These are phyloP conservation scores for Huntiella abstrusa DNA, from an alignment of 2,329 filamentous ascomycete genomes.

Conservation along the genomic window DNA sequence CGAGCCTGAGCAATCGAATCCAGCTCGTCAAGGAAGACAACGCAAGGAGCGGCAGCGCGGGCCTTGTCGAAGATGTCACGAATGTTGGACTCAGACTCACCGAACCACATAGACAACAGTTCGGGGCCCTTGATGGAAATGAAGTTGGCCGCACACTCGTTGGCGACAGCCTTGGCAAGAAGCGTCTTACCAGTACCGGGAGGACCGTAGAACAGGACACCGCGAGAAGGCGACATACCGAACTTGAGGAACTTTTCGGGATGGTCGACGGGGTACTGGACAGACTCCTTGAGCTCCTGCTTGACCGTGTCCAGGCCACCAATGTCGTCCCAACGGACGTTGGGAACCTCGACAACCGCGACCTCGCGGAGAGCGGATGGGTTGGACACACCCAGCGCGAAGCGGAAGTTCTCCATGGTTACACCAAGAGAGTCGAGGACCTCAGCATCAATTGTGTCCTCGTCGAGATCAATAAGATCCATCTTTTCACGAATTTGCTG, in stretches of 20 bases:
- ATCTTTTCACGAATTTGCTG: slow-evolving; percentile 99
- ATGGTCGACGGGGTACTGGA: slow-evolving; percentile 98
- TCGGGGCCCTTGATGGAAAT: slow-evolving; percentile 98
- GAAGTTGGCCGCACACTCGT: slow-evolving; percentile 98
- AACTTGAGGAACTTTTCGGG: slow-evolving; percentile 99
- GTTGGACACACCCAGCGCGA: slow-evolving; percentile 93
- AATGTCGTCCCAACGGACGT: slow-evolving; percentile 98
- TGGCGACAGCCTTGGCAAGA: slow-evolving; percentile 97
- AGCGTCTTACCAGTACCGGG: slow-evolving; percentile 99
- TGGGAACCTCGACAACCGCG: slow-evolving; percentile 96
- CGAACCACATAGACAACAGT: slow-evolving; percentile 99
- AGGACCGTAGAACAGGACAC: slow-evolving; percentile 96
- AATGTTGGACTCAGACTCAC: slow-evolving; percentile 99
- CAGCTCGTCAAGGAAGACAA: slow-evolving; percentile 96
- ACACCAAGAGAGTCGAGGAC: slow-evolving; percentile 95
- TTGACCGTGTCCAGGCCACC: slow-evolving; percentile 97
- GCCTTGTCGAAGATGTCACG: slow-evolving; percentile 99
- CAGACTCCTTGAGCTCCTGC: slow-evolving; percentile 96
- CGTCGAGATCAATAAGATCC: slow-evolving; percentile 96
- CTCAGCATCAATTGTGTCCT: slow-evolving; percentile 97
- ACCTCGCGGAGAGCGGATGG: slow-evolving; percentile 96
- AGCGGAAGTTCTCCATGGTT: slow-evolving; percentile 99
- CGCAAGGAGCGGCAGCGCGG: slow-evolving; percentile 88
- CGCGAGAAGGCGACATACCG: slow-evolving; percentile 87
- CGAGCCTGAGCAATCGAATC: slow-evolving; percentile 99